Evolutionary conservation across 2,329 filamentous ascomycete genomes (phyloP).

Genomic region (Aspergillus brasiliensis): DNA sequence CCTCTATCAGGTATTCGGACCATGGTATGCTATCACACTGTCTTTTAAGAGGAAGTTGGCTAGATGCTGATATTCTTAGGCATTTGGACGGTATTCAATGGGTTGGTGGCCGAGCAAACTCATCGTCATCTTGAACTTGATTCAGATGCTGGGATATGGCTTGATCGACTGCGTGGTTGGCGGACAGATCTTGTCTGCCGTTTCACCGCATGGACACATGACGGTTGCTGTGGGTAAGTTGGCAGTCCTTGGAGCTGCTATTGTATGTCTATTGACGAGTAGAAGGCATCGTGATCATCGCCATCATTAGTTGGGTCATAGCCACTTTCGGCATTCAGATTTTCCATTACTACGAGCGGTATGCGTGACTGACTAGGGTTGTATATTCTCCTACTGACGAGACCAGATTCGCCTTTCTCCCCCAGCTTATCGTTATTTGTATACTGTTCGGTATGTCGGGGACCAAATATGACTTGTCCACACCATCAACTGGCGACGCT

Average conservation of each 20-base stretch:
- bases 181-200: slow-evolving; percentile 68
- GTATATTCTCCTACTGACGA: slow-evolving; percentile 17
- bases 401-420: slow-evolving; percentile 62
- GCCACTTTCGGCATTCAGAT: slow-evolving; percentile 68
- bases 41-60: background rate
- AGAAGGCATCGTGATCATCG: slow-evolving; percentile 61
- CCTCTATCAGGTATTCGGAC: slow-evolving; percentile 64
- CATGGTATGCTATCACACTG: slow-evolving; percentile 46
- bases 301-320: slow-evolving; percentile 63
- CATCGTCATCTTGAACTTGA: slow-evolving; percentile 63
- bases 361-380: slow-evolving; percentile 16
- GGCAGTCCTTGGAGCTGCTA: background rate
- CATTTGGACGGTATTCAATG: slow-evolving; percentile 63
- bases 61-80: slow-evolving; percentile 32
- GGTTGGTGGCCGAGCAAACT: slow-evolving; percentile 68
- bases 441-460: slow-evolving; percentile 65
- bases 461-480: slow-evolving; percentile 58
- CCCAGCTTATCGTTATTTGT: slow-evolving; percentile 62
- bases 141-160: slow-evolving; percentile 64
- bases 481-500: slow-evolving; percentile 54
- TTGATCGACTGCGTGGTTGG: slow-evolving; percentile 67
- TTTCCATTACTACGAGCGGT: slow-evolving; percentile 70
- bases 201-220: slow-evolving; percentile 60
- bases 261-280: slow-evolving; percentile 11
- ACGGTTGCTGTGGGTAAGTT: slow-evolving; percentile 61